phyloP scores from a whole-genome alignment of 2,329 filamentous ascomycete genomes.

The Plenodomus lindquistii region DNA sequence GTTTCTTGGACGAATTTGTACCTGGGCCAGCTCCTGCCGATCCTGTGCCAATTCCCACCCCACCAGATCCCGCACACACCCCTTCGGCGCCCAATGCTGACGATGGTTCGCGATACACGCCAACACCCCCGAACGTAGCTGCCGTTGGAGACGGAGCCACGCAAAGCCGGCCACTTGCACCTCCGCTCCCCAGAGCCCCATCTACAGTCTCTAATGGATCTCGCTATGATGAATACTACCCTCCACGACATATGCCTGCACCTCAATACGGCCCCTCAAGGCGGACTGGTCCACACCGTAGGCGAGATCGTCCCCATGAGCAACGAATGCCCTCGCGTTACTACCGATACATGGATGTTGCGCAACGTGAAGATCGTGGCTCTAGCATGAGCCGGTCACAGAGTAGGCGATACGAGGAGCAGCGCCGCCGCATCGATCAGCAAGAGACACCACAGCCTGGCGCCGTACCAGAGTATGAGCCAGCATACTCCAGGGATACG shows the following conservation, averaged over 20 bases:
- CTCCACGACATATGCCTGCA: constrained; percentile 29
- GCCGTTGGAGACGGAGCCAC: constrained; percentile 19
- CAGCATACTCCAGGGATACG: constrained; percentile 36
- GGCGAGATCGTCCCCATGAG: constrained; percentile 38
- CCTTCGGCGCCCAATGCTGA: constrained; percentile 26
- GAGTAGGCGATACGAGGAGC: constrained; percentile 41
- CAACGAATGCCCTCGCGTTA: constrained; percentile 40
- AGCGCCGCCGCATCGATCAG: constrained; percentile 41
- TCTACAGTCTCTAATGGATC: constrained; percentile 42
- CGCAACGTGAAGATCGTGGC: constrained; percentile 41
- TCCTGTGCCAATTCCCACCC: constrained; percentile 13
- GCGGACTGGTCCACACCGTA: constrained; percentile 34
- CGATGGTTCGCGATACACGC: constrained; percentile 35
- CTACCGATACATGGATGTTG: constrained; percentile 41
- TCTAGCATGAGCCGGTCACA: constrained; percentile 42
- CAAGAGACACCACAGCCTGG: constrained; percentile 42
- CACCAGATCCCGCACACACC: constrained; percentile 18
- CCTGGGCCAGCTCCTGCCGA: constrained; percentile 24
- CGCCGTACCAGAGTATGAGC: constrained; percentile 31
- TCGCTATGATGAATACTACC: constrained; percentile 31
- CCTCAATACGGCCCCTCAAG: constrained; percentile 30
- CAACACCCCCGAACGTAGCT: constrained; percentile 25
- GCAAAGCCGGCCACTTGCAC: constrained; percentile 16
- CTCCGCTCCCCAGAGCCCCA: constrained; percentile 25
- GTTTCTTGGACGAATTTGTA: constrained; percentile 40